phyloP scores from a whole-genome alignment of 306 rosid species.

The Pyrus pyrifolia region DNA sequence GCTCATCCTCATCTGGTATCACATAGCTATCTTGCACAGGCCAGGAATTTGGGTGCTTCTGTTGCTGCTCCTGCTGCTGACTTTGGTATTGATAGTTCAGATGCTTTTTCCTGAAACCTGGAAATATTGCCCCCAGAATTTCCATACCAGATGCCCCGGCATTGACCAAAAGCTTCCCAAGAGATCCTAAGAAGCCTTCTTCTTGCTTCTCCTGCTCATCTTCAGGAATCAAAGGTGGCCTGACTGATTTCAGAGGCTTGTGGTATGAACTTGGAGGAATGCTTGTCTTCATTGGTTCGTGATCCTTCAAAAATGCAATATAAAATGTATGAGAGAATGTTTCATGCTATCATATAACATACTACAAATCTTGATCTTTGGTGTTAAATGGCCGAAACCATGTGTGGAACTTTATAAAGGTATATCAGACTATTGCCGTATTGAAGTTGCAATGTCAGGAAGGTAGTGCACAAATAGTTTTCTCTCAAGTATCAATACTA shows the following conservation, averaged over 20 bases:
- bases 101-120: slow-evolving; percentile 48
- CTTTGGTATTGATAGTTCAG: slow-evolving; percentile 32
- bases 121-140: slow-evolving; percentile 67
- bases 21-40: slow-evolving; percentile 82
- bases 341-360: background rate
- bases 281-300: slow-evolving; percentile 26
- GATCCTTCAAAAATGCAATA: slow-evolving; percentile 40
- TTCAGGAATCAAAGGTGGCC: slow-evolving; percentile 78
- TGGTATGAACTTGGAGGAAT: slow-evolving; percentile 42
- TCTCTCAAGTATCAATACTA: background rate
- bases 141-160: slow-evolving; percentile 43
- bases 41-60: slow-evolving; percentile 51
- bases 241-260: slow-evolving; percentile 60
- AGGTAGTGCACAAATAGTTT: background rate
- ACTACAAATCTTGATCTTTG: background rate
- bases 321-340: background rate
- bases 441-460: background rate
- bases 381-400: background rate
- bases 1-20: slow-evolving; percentile 78
- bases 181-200: slow-evolving; percentile 76
- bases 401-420: background rate
- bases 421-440: background rate
- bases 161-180: slow-evolving; percentile 60
- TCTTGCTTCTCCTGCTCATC: slow-evolving; percentile 71
- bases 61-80: slow-evolving; percentile 25